phyloP scores from a whole-genome alignment of 495 filamentous ascomycete species.

The Ramalina peruviana region DNA sequence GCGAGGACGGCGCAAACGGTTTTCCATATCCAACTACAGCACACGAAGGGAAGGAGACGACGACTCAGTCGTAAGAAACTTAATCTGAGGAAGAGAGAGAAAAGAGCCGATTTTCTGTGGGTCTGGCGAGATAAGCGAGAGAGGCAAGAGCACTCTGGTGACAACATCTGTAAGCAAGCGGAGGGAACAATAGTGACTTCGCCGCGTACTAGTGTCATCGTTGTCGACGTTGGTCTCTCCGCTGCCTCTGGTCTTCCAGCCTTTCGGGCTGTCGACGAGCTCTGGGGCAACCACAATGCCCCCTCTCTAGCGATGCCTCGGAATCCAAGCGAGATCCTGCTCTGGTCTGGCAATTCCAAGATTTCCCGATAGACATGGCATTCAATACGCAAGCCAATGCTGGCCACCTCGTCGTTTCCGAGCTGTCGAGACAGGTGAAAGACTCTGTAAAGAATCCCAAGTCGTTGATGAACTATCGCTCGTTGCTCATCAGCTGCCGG shows the following conservation, averaged over 20 bases:
- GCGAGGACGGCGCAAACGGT: no score
- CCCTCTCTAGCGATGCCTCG: conserved; percentile 53
- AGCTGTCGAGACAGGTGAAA: conserved; percentile 41
- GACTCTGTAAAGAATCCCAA: conserved; percentile 60
- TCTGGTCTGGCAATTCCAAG: conserved; percentile 73
- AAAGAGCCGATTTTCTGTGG: no score
- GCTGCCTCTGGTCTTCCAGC: conserved; percentile 70
- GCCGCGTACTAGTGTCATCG: conserved; percentile 42
- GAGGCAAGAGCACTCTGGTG: no score
- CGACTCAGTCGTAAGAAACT: no score
- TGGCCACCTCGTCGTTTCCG: conserved; percentile 60
- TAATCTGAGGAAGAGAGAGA: no score
- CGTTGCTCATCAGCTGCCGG: no score
- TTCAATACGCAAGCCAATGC: conserved; percentile 53
- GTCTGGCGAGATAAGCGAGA: no score
- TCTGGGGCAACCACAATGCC: conserved; percentile 62
- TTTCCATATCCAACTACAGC: no score
- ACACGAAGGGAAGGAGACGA: no score
- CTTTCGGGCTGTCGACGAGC: conserved; percentile 64
- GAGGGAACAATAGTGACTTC: no score
- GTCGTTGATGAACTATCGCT: conserved; percentile 42
- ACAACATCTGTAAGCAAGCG: no score
- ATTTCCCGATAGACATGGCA: conserved; percentile 61
- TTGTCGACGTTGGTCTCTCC: conserved; percentile 73
- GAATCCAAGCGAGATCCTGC: conserved; percentile 43